These are phyloP conservation scores for Apostasia shenzhenica DNA, from an alignment of 106 monocot genomes.

Conservation along the genomic window DNA sequence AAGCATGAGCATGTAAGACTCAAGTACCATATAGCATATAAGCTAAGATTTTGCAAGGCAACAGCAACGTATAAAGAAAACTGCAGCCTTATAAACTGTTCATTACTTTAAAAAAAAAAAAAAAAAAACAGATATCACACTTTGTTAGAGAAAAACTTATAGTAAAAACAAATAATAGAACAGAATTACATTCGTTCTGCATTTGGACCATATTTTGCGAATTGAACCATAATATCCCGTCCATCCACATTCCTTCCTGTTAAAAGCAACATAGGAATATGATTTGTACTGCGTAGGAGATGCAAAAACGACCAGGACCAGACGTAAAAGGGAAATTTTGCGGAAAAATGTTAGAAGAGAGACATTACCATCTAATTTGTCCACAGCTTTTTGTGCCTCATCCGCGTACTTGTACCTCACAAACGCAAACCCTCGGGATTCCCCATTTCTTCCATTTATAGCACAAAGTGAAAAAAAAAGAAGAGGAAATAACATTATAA, in stretches of 20 bases:
- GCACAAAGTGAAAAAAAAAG: not conserved
- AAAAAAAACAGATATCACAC: no score
- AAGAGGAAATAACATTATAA: no score
- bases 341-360: not conserved
- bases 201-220: conserved; percentile 96
- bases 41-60: no score
- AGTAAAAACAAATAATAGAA: no score
- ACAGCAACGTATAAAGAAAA: no score
- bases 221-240: conserved; percentile 85
- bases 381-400: conserved; percentile 89
- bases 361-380: conserved; percentile 65
- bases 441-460: conserved; percentile 55
- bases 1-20: no score
- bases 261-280: not conserved
- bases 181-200: conserved; percentile 78
- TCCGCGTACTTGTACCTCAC: conserved; percentile 88
- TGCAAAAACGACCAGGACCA: not conserved
- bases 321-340: not conserved
- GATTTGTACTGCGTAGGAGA: not conserved
- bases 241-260: conserved; percentile 84
- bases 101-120: no score
- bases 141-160: no score
- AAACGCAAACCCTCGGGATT: conserved; percentile 90
- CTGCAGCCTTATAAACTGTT: no score
- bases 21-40: no score